Evolutionary conservation across 2,329 filamentous ascomycete species (phyloP).

Genomic region (Atkinsonella hypoxylon): DNA sequence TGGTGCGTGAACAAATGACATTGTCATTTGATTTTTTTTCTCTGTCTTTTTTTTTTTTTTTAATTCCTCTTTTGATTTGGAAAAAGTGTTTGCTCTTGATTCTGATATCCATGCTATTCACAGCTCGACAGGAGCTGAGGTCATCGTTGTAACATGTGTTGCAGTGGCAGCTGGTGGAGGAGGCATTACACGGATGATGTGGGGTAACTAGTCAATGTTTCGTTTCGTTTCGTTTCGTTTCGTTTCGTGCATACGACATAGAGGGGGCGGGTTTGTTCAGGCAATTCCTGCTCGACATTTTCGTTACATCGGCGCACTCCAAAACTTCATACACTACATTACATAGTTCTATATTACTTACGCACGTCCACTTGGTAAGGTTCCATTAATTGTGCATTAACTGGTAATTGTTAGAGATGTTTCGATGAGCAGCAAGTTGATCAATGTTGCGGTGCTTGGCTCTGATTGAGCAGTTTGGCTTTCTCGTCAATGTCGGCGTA

Average conservation of each 20-base stretch:
- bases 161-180: neutral
- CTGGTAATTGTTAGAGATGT: neutral
- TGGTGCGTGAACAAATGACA: conserved; percentile 4
- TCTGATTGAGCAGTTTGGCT: neutral
- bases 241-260: neutral
- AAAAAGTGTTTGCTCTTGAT: neutral
- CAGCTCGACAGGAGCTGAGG: neutral
- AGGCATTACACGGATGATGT: neutral
- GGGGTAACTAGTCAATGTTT: neutral
- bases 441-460: neutral
- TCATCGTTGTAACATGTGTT: neutral
- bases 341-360: neutral
- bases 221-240: too few species aligned
- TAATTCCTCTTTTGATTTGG: neutral
- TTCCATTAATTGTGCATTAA: neutral
- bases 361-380: conserved; percentile 3
- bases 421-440: neutral
- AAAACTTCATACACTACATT: conserved; percentile 1
- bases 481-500: neutral
- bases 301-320: neutral
- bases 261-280: neutral
- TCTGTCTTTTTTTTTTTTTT: neutral
- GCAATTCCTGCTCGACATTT: neutral
- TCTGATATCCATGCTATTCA: neutral
- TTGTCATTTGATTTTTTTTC: neutral